Evolutionary conservation across 257 asterid species (phyloP).

Genomic region (Linderniella brevidens): DNA sequence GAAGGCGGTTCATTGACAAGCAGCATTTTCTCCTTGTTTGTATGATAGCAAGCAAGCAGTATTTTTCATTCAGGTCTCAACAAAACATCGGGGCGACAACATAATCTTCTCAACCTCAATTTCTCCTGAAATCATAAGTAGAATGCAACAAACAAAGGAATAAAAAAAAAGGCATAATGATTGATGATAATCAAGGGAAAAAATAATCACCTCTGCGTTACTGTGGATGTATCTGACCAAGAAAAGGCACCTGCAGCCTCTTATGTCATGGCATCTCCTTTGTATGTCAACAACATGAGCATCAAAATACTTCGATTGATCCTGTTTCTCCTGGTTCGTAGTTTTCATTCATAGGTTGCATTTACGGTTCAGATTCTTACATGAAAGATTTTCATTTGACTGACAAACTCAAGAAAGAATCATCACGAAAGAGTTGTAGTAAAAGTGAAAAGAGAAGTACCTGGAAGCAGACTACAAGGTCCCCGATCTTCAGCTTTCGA

Average conservation of each 20-base stretch:
- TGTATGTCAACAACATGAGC: conserved; percentile 53
- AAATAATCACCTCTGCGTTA: conserved; percentile 32
- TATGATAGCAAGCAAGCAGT: no score
- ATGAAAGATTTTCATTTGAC: background rate
- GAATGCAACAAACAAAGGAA: no score
- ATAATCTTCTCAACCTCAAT: conserved; percentile 66
- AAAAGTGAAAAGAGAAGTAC: conserved; percentile 15
- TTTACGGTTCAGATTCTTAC: background rate
- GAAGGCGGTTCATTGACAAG: no score
- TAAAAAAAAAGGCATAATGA: no score
- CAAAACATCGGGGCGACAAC: conserved; percentile 47
- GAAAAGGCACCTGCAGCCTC: conserved; percentile 97
- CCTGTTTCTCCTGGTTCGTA: conserved; percentile 42
- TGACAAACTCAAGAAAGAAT: background rate
- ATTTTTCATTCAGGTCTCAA: conserved; percentile 6
- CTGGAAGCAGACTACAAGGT: conserved; percentile 78
- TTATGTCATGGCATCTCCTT: conserved; percentile 69
- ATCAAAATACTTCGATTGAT: conserved; percentile 65
- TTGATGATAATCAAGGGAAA: no score
- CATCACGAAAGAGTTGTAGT: background rate
- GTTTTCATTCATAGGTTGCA: background rate
- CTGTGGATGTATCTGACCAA: conserved; percentile 55
- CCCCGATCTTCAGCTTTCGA: conserved; percentile 52
- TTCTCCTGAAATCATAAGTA: conserved; percentile 41
- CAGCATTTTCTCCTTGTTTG: no score